Evolutionary conservation across 2,329 filamentous ascomycete species (phyloP), one percentile per base, ranked within the genome.

Genomic region (Ophiosphaerella herpotricha): DNA sequence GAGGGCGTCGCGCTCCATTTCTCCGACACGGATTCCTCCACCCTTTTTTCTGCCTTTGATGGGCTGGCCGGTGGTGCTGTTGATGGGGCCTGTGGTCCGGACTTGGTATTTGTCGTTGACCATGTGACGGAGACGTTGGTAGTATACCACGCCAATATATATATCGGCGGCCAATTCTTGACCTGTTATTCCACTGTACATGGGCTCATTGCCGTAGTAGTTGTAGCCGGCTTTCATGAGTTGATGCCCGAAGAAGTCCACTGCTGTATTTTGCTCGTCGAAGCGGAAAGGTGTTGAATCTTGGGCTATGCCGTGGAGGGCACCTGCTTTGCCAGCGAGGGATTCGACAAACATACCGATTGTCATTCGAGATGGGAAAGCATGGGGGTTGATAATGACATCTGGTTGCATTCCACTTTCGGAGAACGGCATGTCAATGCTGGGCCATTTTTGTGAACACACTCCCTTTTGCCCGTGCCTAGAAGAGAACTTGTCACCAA

Each of bases 21-120:
- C 94, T 76, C 94, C 94, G 26, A 99, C 93, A 81, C 94, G 91
- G 71, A 99, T 97, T 86, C 94, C 94, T 78, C 94, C 94, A 70
- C 93, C 94, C 75, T 93, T 90, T 73, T 95, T 94, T 73, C 94
- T 83, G 58, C 94, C 94, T 80, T 97, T 97, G 80, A 99, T 94
- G 35, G 94, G 94, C 73, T 99, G 94, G 29, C 93, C 92, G 0
- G 93, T 97, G 13, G 94, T 85, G 21, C 88, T 85, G 47, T 94
- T 94, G 37, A 97, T 88, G 1, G 92, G 92, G 47, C 94, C 94
- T 0, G 94, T 97, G 2, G 94, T 97, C 75, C 94, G 87, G 48
- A 97, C 94, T 75, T 99, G 94, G 81, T 90, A 99, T 77, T 99
- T 99, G 77, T 99, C 94, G 83, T 97, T 97, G 48, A 99, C 94